phyloP scores from a whole-genome alignment of 305 asterid genomes.

The Fraxinus sp. region DNA sequence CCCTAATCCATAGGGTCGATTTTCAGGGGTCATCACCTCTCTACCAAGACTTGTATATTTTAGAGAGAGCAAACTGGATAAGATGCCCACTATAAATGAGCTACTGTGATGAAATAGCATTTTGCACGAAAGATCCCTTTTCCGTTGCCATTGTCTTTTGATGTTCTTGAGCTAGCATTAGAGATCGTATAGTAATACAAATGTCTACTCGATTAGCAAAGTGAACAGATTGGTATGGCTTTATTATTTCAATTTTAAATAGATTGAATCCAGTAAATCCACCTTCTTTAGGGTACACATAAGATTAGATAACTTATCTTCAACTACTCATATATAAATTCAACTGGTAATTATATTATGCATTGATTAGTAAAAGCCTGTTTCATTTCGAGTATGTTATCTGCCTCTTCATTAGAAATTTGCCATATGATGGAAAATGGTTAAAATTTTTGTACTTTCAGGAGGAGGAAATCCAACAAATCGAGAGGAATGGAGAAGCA shows the following conservation, averaged over 20 bases:
- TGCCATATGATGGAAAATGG: background rate
- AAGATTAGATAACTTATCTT: background rate
- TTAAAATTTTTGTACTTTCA: constrained; percentile 20
- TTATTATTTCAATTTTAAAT: background rate
- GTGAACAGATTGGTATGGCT: background rate
- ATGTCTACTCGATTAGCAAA: background rate
- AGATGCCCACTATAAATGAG: background rate
- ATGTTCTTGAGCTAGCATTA: background rate
- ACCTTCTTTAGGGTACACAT: background rate
- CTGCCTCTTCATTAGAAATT: background rate
- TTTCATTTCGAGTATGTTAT: background rate
- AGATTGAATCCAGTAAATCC: background rate
- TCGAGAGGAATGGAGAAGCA: constrained; percentile 27
- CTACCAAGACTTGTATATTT: background rate
- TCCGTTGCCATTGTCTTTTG: background rate
- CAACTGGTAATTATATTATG: background rate
- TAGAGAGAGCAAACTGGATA: background rate
- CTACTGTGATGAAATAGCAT: background rate
- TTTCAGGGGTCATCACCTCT: background rate
- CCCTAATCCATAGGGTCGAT: background rate
- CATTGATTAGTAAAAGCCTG: background rate
- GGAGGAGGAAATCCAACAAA: constrained; percentile 33
- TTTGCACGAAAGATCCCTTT: background rate
- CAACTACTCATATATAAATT: background rate
- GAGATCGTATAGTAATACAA: background rate